Conservation (phyloP, 306 rosid species). For the Prunus salicina region DNA sequence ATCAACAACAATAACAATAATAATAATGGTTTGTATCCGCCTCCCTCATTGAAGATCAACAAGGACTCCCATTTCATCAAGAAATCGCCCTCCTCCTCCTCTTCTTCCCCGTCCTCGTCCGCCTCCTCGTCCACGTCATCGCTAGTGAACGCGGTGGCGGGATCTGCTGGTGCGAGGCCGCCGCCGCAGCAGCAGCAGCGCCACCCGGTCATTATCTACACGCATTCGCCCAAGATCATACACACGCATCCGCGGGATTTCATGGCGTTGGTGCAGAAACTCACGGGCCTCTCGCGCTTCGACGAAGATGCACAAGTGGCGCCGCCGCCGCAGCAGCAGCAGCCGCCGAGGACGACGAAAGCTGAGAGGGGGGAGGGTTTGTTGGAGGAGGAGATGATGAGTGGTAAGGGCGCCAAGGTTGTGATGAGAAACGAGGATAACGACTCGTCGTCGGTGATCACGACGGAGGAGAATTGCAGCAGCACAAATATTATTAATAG, state of each 20-base stretch:
- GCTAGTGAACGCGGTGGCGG: background rate
- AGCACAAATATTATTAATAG: background rate
- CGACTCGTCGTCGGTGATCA: conserved; percentile 57
- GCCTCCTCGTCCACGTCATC: conserved; percentile 33
- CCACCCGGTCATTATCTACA: conserved; percentile 73
- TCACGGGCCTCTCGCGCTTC: conserved; percentile 53
- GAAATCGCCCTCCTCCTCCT: conserved; percentile 30
- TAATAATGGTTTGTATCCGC: conserved; percentile 36
- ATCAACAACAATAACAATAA: background rate
- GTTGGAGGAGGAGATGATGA: conserved; percentile 11
- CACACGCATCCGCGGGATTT: conserved; percentile 69
- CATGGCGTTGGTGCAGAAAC: conserved; percentile 76
- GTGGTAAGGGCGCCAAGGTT: background rate
- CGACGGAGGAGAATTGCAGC: conserved; percentile 46
- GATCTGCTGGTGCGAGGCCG: conserved; percentile 2
- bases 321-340: background rate
- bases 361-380: conserved; percentile 7
- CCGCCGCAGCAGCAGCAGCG: conserved; percentile 54
- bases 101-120: background rate
- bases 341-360: background rate
- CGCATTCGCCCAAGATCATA: conserved; percentile 75
- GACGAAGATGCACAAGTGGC: conserved; percentile 19
- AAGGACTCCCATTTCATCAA: conserved; percentile 62
- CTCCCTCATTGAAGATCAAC: conserved; percentile 50
- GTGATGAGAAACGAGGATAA: conserved; percentile 43